These are phyloP conservation scores for Plasmopara viticola DNA, from an alignment of 352 stramenopile species.

Conservation along the genomic window DNA sequence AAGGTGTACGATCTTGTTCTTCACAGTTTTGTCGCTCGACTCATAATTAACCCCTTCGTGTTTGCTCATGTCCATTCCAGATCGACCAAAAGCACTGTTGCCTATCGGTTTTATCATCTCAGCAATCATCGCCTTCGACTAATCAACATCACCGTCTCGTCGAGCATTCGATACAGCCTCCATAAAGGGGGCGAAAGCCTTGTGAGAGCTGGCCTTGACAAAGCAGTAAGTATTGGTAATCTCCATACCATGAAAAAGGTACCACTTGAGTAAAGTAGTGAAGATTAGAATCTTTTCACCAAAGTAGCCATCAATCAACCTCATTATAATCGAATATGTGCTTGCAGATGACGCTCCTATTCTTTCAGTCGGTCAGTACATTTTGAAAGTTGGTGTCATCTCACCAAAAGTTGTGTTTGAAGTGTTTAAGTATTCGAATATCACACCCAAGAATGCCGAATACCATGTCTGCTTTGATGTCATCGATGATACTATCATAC, in stretches of 20 bases:
- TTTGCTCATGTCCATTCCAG: too few relatives aligned
- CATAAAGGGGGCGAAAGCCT: background rate
- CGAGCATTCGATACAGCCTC: background rate
- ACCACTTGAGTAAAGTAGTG: background rate
- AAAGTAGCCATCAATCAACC: background rate
- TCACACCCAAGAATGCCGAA: background rate
- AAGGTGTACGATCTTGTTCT: background rate
- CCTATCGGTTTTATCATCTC: too few relatives aligned
- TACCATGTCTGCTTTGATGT: background rate
- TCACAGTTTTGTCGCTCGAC: background rate
- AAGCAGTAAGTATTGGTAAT: background rate
- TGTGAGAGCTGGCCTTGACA: background rate
- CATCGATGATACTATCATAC: background rate
- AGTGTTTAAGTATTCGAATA: background rate
- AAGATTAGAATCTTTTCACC: background rate
- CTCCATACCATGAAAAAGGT: background rate
- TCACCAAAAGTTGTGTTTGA: background rate
- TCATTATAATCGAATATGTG: background rate
- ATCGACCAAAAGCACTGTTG: too few relatives aligned
- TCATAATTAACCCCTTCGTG: background rate
- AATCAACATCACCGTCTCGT: background rate
- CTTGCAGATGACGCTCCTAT: background rate
- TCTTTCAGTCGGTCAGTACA: background rate
- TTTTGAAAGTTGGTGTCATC: background rate
- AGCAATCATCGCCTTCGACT: background rate